Evolutionary conservation across 2,329 filamentous ascomycete species (phyloP).

Genomic region (Xylaria sp.): DNA sequence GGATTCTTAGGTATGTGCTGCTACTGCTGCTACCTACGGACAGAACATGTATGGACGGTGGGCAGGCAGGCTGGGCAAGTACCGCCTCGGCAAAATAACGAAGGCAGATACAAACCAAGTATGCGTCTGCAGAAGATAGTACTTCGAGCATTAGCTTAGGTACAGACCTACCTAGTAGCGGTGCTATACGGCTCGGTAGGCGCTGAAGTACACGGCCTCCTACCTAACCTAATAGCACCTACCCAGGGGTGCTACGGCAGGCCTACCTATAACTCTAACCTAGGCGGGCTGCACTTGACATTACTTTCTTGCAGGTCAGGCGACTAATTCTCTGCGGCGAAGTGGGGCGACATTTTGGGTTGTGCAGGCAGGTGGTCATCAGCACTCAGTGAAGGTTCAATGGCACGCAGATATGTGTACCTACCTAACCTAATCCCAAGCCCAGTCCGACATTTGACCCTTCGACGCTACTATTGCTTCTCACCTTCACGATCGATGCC

Average conservation of each 20-base stretch:
- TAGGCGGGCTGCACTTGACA: constrained; percentile 18
- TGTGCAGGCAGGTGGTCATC: constrained; percentile 30
- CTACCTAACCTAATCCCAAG: constrained; percentile 15
- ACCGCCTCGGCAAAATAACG: too few relatives aligned
- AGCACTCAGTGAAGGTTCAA: constrained; percentile 12
- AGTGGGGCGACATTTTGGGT: constrained; percentile 23
- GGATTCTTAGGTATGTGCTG: background rate
- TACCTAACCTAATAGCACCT: too few relatives aligned
- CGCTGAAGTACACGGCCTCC: constrained; percentile 15
- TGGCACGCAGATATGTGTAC: constrained; percentile 15
- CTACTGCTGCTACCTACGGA: too few relatives aligned
- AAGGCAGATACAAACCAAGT: too few relatives aligned
- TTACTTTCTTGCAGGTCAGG: constrained; percentile 33
- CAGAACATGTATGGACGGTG: background rate
- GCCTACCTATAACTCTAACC: constrained; percentile 4
- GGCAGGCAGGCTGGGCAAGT: background rate
- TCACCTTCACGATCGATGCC: too few relatives aligned
- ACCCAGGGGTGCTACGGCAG: too few relatives aligned
- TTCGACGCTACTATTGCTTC: too few relatives aligned
- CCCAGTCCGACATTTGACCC: constrained; percentile 12
- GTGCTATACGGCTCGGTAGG: too few relatives aligned
- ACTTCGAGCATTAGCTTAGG: too few relatives aligned
- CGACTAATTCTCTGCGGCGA: constrained; percentile 30
- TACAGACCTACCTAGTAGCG: too few relatives aligned
- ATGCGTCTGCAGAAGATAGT: too few relatives aligned